phyloP scores from a whole-genome alignment of 2,329 filamentous ascomycete genomes.

The Magnaporthiopsis poae region DNA sequence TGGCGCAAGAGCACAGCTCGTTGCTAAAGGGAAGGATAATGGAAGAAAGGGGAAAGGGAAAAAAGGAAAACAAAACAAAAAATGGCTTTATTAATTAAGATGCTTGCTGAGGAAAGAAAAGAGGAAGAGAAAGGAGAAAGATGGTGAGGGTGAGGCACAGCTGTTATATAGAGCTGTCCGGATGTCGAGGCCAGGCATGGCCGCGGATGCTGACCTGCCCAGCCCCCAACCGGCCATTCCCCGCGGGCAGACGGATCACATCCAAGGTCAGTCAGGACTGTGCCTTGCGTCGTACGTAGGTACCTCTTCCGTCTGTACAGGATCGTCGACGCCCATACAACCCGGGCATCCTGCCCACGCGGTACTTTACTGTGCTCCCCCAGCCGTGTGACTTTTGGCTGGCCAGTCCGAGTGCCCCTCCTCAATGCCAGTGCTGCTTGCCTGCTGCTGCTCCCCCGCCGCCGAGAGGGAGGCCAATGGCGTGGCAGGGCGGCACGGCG shows the following conservation, averaged over 20 bases:
- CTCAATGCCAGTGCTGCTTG: no score
- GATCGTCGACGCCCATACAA: no score
- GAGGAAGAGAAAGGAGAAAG: conserved; percentile 31
- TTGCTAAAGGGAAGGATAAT: conserved; percentile 12
- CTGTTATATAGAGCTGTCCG: conserved; percentile 31
- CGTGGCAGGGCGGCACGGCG: no score
- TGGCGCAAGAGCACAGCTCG: conserved; percentile 27
- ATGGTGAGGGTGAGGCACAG: conserved; percentile 25
- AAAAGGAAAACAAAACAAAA: conserved; percentile 40
- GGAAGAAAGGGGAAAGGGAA: conserved; percentile 19
- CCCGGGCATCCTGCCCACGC: no score
- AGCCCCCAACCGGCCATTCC: conserved; percentile 17
- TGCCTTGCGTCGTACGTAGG: no score
- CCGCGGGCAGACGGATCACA: neutral
- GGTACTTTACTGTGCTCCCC: no score
- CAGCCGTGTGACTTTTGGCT: no score
- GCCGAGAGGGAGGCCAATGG: no score
- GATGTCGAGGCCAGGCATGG: conserved; percentile 20
- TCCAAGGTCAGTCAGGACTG: no score
- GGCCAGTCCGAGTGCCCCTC: no score
- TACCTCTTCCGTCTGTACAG: no score
- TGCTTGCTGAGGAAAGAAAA: conserved; percentile 56
- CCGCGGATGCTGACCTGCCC: conserved; percentile 14
- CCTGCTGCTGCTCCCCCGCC: no score
- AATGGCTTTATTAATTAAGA: conserved; percentile 43